Evolutionary conservation across 176 grass and related monocot genomes (phyloP).

Genomic region (Cenchrus fungigraminus): DNA sequence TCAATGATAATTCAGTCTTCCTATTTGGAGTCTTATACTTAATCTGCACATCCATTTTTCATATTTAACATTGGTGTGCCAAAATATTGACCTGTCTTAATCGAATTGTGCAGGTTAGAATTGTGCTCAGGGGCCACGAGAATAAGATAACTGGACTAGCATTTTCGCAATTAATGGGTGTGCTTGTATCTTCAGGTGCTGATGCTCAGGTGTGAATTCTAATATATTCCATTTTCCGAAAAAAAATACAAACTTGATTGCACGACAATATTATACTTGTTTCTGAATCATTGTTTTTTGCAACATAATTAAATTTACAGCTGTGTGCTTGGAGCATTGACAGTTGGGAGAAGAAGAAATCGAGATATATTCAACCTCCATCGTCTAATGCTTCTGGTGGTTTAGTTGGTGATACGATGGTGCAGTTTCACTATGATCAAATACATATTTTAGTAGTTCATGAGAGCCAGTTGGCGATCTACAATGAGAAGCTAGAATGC

Average conservation of each 20-base stretch:
- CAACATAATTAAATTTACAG: slow-evolving; percentile 44
- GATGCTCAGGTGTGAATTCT: not conserved
- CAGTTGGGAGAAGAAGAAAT: slow-evolving; percentile 57
- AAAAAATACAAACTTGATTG: too few species aligned
- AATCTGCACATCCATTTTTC: too few species aligned
- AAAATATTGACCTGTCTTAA: not conserved
- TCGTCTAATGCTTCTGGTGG: slow-evolving; percentile 7
- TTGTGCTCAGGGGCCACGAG: slow-evolving; percentile 46
- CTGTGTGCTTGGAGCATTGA: slow-evolving; percentile 60
- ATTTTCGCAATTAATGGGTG: slow-evolving; percentile 44
- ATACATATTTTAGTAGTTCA: slow-evolving; percentile 60
- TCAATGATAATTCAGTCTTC: too few species aligned
- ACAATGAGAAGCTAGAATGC: slow-evolving; percentile 58
- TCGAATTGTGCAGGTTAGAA: slow-evolving; percentile 30
- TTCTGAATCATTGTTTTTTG: not conserved
- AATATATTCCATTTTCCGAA: too few species aligned
- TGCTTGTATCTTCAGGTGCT: slow-evolving; percentile 45
- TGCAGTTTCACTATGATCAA: slow-evolving; percentile 68
- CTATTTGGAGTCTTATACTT: too few species aligned
- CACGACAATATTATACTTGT: not conserved
- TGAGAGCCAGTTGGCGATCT: slow-evolving; percentile 61
- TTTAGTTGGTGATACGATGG: slow-evolving; percentile 57
- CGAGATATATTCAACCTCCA: slow-evolving; percentile 49
- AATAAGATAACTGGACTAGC: slow-evolving; percentile 45
- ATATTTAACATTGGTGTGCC: too few species aligned